Evolutionary conservation across 805 yeast genomes (phyloP), one percentile per base, ranked within the genome.

Genomic region (Metschnikowia borealis): DNA sequence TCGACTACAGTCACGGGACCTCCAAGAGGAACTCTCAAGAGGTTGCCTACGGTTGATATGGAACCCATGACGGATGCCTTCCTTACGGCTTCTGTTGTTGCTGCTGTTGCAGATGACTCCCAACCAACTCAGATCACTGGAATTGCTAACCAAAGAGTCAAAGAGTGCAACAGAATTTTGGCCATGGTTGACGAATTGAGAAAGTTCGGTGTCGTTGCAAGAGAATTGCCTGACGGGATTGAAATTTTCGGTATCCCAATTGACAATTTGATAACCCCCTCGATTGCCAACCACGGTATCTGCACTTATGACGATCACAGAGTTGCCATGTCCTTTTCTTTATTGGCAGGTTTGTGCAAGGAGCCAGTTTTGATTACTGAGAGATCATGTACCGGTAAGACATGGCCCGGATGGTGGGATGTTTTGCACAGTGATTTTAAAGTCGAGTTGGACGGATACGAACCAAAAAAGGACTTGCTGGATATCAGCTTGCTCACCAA

Each of bases 361-460:
- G 74, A 73, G 3, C 83, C 87, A 1, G 92, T 87, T 1, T 73
- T 83, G 55, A 82, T 94, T 52, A 82, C 85, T 57, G 97, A 92
- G 63, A 83, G 97, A 69, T 81, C 86, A 23, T 89, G 97, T 65
- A 95, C 97, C 1, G 95, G 92, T 50, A 94, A 94, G 73, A 94
- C 99, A 0, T 94, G 99, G 99, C 99, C 99, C 18, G 98, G 97
- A 36, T 94, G 99, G 99, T 94, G 99, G 99, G 99, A 94, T 69
- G 79, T 84, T 34, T 74, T 94, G 55, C 90, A 84, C 64, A 79
- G 86, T 45, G 70, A 77, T 44, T 81, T 94, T 60, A 78, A 82
- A 18, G 85, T 81, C 23, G 61, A 68, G 10, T 67, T 94, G 35
- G 86, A 83, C 60, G 99, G 99, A 23, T 75, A 75, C 59, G 95